Percentiles rank a stretch among this genome's conserved stretches.
These are phyloP conservation scores for Entophlyctis luteolus DNA, from an alignment of 192 early-diverging fungal species.

Conservation along the genomic window DNA sequence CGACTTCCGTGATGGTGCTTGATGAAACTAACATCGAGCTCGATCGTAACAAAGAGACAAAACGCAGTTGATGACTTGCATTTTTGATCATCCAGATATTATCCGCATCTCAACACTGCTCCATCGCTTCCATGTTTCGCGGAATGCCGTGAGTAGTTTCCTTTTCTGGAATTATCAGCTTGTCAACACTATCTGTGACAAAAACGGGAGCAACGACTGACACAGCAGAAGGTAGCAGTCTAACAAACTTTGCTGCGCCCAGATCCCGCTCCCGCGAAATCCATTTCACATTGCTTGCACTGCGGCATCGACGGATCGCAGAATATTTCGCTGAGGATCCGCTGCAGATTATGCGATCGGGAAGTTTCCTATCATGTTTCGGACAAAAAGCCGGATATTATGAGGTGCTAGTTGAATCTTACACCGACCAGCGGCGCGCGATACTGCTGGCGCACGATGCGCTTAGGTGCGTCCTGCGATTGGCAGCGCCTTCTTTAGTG, in stretches of 20 bases:
- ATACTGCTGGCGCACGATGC: constrained; percentile 58
- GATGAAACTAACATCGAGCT: too few species aligned
- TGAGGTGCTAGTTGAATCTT: constrained; percentile 89
- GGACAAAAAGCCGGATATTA: constrained; percentile 78
- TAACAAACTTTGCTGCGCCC: constrained; percentile 54
- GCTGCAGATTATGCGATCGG: constrained; percentile 70
- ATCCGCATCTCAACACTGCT: constrained; percentile 54
- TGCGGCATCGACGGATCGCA: constrained; percentile 73
- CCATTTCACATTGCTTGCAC: constrained; percentile 91
- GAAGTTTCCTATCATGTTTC: constrained; percentile 69
- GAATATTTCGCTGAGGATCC: constrained; percentile 49
- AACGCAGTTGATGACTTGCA: too few species aligned
- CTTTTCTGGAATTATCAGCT: neutral
- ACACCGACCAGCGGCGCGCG: constrained; percentile 65
- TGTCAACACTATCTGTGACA: neutral
- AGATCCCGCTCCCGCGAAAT: constrained; percentile 58
- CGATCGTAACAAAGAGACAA: too few species aligned
- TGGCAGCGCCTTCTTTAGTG: neutral
- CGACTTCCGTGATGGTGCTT: too few species aligned
- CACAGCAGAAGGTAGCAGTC: neutral
- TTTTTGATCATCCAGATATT: constrained; percentile 58
- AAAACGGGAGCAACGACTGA: neutral
- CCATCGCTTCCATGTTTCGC: constrained; percentile 49
- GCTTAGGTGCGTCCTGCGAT: neutral
- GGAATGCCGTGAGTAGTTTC: constrained; percentile 34